Evolutionary conservation across 2,329 filamentous ascomycete genomes (phyloP).

Genomic region (Fusarium domesticum): DNA sequence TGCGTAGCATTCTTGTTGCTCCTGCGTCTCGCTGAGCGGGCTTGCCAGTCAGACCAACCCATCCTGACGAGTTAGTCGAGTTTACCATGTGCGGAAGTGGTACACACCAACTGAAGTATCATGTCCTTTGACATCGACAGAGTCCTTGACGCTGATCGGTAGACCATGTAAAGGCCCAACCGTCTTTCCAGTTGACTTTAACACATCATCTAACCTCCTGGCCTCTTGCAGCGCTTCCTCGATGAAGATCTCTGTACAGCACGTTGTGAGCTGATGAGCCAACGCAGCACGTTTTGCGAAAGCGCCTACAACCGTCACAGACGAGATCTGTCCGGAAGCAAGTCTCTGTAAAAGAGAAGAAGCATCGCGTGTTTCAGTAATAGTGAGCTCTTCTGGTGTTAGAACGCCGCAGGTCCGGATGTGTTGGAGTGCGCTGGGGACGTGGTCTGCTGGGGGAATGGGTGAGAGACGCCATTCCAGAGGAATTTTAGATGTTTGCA

Average conservation of each 20-base stretch:
- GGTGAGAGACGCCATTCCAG: constrained; percentile 2
- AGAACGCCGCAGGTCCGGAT: constrained; percentile 4
- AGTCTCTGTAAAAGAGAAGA: constrained; percentile 1
- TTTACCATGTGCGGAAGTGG: background rate
- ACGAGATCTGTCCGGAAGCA: constrained; percentile 13
- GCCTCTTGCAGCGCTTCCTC: constrained; percentile 45
- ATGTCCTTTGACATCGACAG: constrained; percentile 53
- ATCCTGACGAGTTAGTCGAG: background rate
- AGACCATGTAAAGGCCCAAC: constrained; percentile 62
- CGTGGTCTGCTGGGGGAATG: constrained; percentile 1
- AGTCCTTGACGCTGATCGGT: constrained; percentile 53
- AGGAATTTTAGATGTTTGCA: constrained; percentile 4
- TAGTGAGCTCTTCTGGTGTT: constrained; percentile 2
- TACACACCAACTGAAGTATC: constrained; percentile 54
- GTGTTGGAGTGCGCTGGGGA: constrained; percentile 3
- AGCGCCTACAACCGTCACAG: constrained; percentile 25
- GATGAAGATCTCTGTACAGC: constrained; percentile 50
- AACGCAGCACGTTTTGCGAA: constrained; percentile 30
- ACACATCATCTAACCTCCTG: constrained; percentile 40
- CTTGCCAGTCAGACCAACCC: constrained; percentile 49
- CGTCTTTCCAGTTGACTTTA: constrained; percentile 40
- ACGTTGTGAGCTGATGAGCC: constrained; percentile 36
- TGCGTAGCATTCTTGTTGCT: constrained; percentile 55
- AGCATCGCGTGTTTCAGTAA: constrained; percentile 4
- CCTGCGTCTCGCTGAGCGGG: constrained; percentile 53